These are phyloP conservation scores for Metschnikowia matae DNA, from an alignment of 805 yeast species.

Conservation along the genomic window DNA sequence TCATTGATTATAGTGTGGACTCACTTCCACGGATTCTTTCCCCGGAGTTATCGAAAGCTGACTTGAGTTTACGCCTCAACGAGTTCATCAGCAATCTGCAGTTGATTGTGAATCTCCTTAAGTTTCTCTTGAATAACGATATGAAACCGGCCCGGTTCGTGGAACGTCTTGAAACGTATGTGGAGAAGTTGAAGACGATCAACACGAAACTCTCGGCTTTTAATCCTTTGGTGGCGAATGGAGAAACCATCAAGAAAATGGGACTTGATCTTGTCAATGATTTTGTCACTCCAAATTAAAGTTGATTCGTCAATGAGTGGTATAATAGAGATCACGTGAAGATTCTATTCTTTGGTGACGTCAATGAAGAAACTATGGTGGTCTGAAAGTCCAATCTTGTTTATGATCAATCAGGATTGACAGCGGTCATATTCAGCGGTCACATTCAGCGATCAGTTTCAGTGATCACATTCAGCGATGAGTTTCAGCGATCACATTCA, in stretches of 20 bases:
- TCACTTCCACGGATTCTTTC: slow-evolving; percentile 21
- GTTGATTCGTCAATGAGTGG: too few species aligned
- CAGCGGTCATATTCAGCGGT: too few species aligned
- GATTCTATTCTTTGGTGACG: too few species aligned
- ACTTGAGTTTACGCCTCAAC: slow-evolving; percentile 21
- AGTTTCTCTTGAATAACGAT: slow-evolving; percentile 19
- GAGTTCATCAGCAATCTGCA: slow-evolving; percentile 34
- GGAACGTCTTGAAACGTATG: slow-evolving; percentile 8
- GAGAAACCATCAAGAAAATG: slow-evolving; percentile 11
- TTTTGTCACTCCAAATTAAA: not conserved
- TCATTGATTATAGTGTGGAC: slow-evolving; percentile 26
- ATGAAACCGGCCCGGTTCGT: slow-evolving; percentile 10
- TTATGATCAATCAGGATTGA: too few species aligned
- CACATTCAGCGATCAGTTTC: too few species aligned
- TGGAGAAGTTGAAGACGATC: slow-evolving; percentile 13
- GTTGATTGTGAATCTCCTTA: slow-evolving; percentile 30
- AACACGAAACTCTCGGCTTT: slow-evolving; percentile 19
- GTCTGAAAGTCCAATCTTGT: too few species aligned
- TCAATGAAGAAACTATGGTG: too few species aligned
- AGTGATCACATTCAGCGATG: too few species aligned
- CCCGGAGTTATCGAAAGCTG: slow-evolving; percentile 11
- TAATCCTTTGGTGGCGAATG: slow-evolving; percentile 17
- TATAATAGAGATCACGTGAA: too few species aligned
- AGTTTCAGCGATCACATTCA: too few species aligned
- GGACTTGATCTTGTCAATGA: not conserved